Percentiles rank a stretch among this genome's conserved stretches.
phyloP scores from a whole-genome alignment of 768 basidiomycete genomes.

The Boletus reticulatus region DNA sequence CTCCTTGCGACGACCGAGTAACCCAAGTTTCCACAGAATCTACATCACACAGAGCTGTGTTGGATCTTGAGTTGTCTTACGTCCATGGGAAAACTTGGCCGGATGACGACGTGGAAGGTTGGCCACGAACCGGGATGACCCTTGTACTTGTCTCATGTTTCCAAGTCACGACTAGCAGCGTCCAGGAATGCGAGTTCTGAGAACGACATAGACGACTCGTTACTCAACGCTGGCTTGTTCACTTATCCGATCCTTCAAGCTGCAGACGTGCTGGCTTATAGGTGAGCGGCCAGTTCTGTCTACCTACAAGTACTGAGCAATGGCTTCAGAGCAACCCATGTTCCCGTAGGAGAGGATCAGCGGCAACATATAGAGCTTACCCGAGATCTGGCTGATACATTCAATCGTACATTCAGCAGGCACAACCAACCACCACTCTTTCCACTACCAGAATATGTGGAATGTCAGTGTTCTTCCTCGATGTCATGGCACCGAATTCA shows the following conservation, averaged over 20 bases:
- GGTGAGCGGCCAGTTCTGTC: too few species aligned
- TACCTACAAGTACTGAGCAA: background rate
- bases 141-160: background rate
- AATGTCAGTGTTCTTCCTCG: slow-evolving; percentile 54
- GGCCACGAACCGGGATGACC: slow-evolving; percentile 2
- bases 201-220: slow-evolving; percentile 75
- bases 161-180: slow-evolving; percentile 70
- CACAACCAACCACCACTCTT: slow-evolving; percentile 45
- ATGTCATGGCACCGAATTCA: background rate
- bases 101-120: slow-evolving; percentile 99
- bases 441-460: slow-evolving; percentile 66
- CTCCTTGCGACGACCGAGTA: background rate
- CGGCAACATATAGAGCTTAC: slow-evolving; percentile 90
- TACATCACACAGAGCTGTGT: slow-evolving; percentile 78
- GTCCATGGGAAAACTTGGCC: slow-evolving; percentile 73
- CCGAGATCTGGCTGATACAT: slow-evolving; percentile 78
- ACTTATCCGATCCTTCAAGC: slow-evolving; percentile 88
- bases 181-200: slow-evolving; percentile 72
- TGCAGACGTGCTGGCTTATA: slow-evolving; percentile 84
- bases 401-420: slow-evolving; percentile 67
- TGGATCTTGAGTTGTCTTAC: slow-evolving; percentile 87
- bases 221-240: slow-evolving; percentile 82
- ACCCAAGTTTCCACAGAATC: slow-evolving; percentile 51
- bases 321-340: slow-evolving; percentile 71
- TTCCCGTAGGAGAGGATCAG: slow-evolving; percentile 97